These are phyloP conservation scores for Arthrobotrys entomopaga DNA, from an alignment of 2,329 filamentous ascomycete genomes.

Conservation along the genomic window DNA sequence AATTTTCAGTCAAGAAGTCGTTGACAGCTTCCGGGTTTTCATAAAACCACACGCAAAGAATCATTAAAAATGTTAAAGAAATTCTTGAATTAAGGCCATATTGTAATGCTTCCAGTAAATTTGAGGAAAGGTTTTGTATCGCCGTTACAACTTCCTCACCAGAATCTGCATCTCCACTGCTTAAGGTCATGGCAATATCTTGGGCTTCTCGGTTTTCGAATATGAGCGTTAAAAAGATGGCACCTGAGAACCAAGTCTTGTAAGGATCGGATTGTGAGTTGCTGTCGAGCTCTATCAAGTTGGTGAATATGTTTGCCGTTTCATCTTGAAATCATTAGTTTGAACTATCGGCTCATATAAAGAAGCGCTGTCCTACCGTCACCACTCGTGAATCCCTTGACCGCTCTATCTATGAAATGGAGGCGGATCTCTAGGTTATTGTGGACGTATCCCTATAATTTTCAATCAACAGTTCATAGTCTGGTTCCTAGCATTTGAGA, in stretches of 20 bases:
- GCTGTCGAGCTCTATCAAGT: slow-evolving; percentile 74
- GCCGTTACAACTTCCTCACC: slow-evolving; percentile 96
- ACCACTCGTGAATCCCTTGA: slow-evolving; percentile 75
- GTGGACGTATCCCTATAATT: slow-evolving; percentile 72
- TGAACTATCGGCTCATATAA: background rate
- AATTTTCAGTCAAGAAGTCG: slow-evolving; percentile 90
- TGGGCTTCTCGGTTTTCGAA: slow-evolving; percentile 79
- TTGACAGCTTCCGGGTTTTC: slow-evolving; percentile 92
- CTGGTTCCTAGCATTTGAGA: slow-evolving; percentile 3
- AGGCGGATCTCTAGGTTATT: slow-evolving; percentile 81
- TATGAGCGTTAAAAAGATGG: slow-evolving; percentile 85
- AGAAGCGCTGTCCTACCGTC: slow-evolving; percentile 51
- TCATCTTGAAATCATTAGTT: slow-evolving; percentile 67
- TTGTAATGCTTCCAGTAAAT: slow-evolving; percentile 82
- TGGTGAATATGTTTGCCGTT: slow-evolving; percentile 86
- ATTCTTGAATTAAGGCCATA: slow-evolving; percentile 81
- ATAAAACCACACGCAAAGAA: slow-evolving; percentile 88
- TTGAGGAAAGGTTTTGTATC: slow-evolving; percentile 86
- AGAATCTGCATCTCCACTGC: slow-evolving; percentile 85
- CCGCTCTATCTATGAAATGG: slow-evolving; percentile 87
- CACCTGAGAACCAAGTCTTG: slow-evolving; percentile 86
- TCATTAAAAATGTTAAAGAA: slow-evolving; percentile 85
- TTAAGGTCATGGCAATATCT: slow-evolving; percentile 79
- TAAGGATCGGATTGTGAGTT: slow-evolving; percentile 76
- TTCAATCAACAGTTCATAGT: background rate